A percentile compares a stretch with the other conserved stretches of the same genome.
These are phyloP conservation scores for Aspergillus egyptiacus DNA, from an alignment of 495 filamentous ascomycete genomes.

Conservation along the genomic window DNA sequence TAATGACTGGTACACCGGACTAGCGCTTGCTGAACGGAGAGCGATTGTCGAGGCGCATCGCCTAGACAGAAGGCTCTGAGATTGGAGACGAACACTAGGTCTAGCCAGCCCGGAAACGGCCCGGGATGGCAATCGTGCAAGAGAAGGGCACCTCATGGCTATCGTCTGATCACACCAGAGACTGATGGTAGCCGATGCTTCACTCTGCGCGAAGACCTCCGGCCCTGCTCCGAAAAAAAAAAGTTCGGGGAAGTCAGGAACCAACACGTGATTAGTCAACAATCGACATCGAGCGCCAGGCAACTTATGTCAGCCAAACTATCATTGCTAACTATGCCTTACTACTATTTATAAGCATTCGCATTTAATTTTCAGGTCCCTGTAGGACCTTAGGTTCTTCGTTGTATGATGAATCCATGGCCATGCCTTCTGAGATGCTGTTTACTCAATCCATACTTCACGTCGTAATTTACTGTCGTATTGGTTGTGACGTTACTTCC, in stretches of 20 bases:
- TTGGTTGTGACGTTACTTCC: not conserved
- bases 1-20: slow-evolving; percentile 37
- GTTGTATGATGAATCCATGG: too few species aligned
- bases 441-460: too few species aligned
- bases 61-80: slow-evolving; percentile 31
- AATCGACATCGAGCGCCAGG: not conserved
- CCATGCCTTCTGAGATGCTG: too few species aligned
- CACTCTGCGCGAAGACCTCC: slow-evolving; percentile 8
- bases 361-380: too few species aligned
- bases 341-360: too few species aligned
- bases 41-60: slow-evolving; percentile 39
- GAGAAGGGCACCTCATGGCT: slow-evolving; percentile 43
- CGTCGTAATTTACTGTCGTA: too few species aligned
- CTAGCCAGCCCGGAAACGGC: slow-evolving; percentile 41
- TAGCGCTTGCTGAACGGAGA: slow-evolving; percentile 37
- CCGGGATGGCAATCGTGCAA: slow-evolving; percentile 40
- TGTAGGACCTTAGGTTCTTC: too few species aligned
- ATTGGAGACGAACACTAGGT: slow-evolving; percentile 33
- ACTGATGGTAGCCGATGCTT: slow-evolving; percentile 27
- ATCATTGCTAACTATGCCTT: not conserved
- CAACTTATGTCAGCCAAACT: too few species aligned
- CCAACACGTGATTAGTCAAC: slow-evolving; percentile 33
- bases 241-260: slow-evolving; percentile 45
- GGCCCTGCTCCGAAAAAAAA: slow-evolving; percentile 33
- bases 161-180: slow-evolving; percentile 24